Evolutionary conservation across 352 stramenopile species (phyloP).

Genomic region (Globisporangium megalacanthum): DNA sequence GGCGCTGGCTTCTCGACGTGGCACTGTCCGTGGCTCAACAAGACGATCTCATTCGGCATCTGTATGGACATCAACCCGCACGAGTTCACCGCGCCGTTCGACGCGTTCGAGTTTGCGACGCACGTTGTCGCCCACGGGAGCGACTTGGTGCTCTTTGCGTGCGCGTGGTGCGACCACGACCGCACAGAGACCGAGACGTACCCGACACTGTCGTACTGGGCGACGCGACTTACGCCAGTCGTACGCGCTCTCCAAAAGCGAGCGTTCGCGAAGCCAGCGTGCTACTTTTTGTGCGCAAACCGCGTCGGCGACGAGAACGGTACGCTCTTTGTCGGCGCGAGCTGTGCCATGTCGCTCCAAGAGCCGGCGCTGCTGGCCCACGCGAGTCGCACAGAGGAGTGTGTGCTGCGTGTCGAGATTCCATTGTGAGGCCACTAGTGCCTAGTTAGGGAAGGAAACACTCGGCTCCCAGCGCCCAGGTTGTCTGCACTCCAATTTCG

Average conservation of each 20-base stretch:
- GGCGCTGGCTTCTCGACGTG: constrained; percentile 59
- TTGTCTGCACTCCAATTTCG: too few relatives aligned
- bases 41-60: constrained; percentile 80
- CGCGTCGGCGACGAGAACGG: constrained; percentile 72
- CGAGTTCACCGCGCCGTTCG: constrained; percentile 67
- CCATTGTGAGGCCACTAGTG: constrained; percentile 3
- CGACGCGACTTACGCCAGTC: constrained; percentile 51
- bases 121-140: constrained; percentile 42
- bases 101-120: constrained; percentile 62
- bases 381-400: constrained; percentile 49
- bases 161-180: constrained; percentile 80
- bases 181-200: constrained; percentile 32
- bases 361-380: constrained; percentile 42
- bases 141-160: constrained; percentile 77
- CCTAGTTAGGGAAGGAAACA: too few relatives aligned
- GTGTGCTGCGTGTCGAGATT: constrained; percentile 50
- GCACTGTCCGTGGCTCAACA: constrained; percentile 71
- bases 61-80: constrained; percentile 90
- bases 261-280: constrained; percentile 43
- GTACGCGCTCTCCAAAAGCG: constrained; percentile 30
- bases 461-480: too few relatives aligned
- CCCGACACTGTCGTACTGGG: constrained; percentile 71
- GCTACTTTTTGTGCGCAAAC: constrained; percentile 75
- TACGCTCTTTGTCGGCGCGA: constrained; percentile 78
- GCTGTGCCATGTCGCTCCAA: constrained; percentile 63